Percentiles rank a stretch among this genome's conserved stretches.
Evolutionary conservation across 495 filamentous ascomycete species (phyloP).

Genomic region (Aspergillus indologenus): DNA sequence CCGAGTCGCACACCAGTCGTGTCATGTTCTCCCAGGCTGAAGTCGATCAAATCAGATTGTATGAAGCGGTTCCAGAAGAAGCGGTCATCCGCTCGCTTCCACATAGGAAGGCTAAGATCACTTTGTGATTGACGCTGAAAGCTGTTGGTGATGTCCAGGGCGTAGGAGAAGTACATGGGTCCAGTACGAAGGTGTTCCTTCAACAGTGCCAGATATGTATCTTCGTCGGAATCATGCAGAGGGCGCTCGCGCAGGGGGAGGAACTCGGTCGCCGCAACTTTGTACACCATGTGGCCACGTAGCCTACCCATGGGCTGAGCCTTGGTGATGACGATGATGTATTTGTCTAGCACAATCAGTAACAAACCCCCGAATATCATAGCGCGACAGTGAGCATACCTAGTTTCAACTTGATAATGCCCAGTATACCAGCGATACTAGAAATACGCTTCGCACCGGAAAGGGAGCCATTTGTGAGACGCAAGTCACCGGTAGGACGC

Average conservation of each 20-base stretch:
- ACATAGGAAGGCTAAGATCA: slow-evolving; percentile 68
- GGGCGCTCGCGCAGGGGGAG: slow-evolving; percentile 90
- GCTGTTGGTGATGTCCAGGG: slow-evolving; percentile 87
- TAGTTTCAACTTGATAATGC: slow-evolving; percentile 83
- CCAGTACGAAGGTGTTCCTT: slow-evolving; percentile 73
- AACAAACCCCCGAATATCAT: not conserved
- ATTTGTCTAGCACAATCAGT: slow-evolving; percentile 69
- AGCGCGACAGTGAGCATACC: slow-evolving; percentile 49
- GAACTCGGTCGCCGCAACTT: slow-evolving; percentile 85
- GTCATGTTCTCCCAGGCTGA: slow-evolving; percentile 54
- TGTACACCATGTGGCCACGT: slow-evolving; percentile 92
- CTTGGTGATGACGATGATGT: slow-evolving; percentile 94
- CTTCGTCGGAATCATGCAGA: slow-evolving; percentile 88
- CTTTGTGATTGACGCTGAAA: slow-evolving; percentile 85
- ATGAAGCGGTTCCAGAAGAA: slow-evolving; percentile 99
- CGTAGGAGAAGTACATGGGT: slow-evolving; percentile 98
- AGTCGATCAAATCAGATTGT: slow-evolving; percentile 85
- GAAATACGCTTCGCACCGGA: slow-evolving; percentile 77
- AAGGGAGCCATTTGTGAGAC: slow-evolving; percentile 73
- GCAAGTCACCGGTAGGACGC: slow-evolving; percentile 87
- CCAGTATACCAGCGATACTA: slow-evolving; percentile 91
- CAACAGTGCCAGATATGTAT: slow-evolving; percentile 78
- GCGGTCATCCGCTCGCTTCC: slow-evolving; percentile 90
- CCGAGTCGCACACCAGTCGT: slow-evolving; percentile 52
- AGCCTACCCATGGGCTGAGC: slow-evolving; percentile 85